These are phyloP conservation scores for Stephanodiscus triporus DNA, from an alignment of 108 stramenopile species.

Conservation along the genomic window DNA sequence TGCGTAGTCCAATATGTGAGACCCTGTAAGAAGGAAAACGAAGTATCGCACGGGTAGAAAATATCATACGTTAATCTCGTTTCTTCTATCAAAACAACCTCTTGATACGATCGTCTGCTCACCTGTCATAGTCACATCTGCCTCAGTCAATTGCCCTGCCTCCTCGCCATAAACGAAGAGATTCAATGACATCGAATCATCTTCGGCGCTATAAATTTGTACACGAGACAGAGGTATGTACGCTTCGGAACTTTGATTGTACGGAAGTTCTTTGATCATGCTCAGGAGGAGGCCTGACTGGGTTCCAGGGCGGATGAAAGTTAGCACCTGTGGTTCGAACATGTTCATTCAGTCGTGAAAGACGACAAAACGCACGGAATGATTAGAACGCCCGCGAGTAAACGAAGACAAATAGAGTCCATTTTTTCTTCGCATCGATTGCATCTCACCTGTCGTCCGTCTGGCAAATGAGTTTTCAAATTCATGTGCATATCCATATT, in stretches of 20 bases:
- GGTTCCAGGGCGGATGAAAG: slow-evolving; percentile 89
- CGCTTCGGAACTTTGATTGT: slow-evolving; percentile 49
- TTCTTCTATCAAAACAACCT: neutral
- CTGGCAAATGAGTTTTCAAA: slow-evolving; percentile 70
- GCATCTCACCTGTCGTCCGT: slow-evolving; percentile 56
- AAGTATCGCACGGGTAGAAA: neutral
- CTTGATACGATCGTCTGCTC: neutral
- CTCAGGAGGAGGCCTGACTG: slow-evolving; percentile 73
- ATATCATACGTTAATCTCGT: neutral
- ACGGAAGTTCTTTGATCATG: slow-evolving; percentile 82
- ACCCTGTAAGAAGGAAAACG: slow-evolving; percentile 27
- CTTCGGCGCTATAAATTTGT: slow-evolving; percentile 88
- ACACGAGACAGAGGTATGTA: slow-evolving; percentile 73
- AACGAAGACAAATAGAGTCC: too few relatives aligned
- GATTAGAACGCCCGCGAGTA: too few relatives aligned
- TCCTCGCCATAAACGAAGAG: slow-evolving; percentile 88
- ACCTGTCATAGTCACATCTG: slow-evolving; percentile 49
- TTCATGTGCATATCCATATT: slow-evolving; percentile 82
- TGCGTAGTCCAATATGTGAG: slow-evolving; percentile 69
- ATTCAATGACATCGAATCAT: slow-evolving; percentile 89
- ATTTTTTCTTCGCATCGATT: neutral
- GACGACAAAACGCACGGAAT: too few relatives aligned
- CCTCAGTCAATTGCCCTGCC: slow-evolving; percentile 28
- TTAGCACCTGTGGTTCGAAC: slow-evolving; percentile 50
- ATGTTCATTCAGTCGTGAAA: neutral